These are phyloP conservation scores for Lablab purpureus DNA, from an alignment of 306 rosid genomes.

Conservation along the genomic window DNA sequence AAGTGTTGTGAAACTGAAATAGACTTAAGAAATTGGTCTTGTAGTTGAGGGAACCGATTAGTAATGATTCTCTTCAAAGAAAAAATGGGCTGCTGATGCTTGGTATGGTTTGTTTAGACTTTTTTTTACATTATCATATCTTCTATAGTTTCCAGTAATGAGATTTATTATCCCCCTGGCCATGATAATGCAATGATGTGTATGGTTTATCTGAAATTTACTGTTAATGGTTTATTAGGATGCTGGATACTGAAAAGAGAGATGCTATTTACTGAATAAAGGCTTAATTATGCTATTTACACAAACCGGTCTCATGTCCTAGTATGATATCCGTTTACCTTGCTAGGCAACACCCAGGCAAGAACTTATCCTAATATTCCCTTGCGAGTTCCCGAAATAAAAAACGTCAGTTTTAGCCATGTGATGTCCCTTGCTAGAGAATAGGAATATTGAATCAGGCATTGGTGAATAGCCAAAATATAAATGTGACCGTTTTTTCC, in stretches of 20 bases:
- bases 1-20: not conserved
- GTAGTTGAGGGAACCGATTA: not conserved
- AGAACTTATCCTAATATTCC: not conserved
- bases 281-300: not conserved
- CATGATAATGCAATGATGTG: not conserved
- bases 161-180: not conserved
- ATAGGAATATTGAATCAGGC: conserved; percentile 37
- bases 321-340: not conserved
- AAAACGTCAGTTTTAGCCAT: conserved; percentile 7
- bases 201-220: not conserved
- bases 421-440: not conserved
- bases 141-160: conserved; percentile 3
- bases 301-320: not conserved
- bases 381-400: conserved; percentile 8
- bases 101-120: not conserved
- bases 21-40: not conserved
- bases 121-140: not conserved
- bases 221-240: not conserved
- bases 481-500: conserved; percentile 5
- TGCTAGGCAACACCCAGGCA: not conserved
- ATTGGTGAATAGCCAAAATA: conserved; percentile 25
- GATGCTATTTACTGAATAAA: not conserved
- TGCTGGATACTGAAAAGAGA: conserved; percentile 5
- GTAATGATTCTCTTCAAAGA: conserved; percentile 2
- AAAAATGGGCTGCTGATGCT: not conserved